phyloP scores from a whole-genome alignment of 306 rosid genomes.

The Vachellia collinsii region DNA sequence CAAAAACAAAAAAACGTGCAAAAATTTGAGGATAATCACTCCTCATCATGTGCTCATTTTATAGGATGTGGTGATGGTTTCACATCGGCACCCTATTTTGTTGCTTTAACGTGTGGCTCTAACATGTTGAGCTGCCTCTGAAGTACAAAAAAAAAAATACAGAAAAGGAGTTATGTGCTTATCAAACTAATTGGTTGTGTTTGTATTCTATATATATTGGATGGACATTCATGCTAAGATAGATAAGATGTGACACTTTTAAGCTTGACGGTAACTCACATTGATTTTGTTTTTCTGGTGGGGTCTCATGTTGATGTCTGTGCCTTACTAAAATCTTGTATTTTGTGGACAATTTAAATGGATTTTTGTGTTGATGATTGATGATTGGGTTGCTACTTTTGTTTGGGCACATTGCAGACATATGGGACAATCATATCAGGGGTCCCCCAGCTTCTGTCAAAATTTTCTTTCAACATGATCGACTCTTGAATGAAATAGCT shows the following conservation, averaged over 20 bases:
- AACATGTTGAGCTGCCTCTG: neutral
- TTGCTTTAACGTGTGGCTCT: neutral
- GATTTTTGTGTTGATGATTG: slow-evolving; percentile 1
- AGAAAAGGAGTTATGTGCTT: neutral
- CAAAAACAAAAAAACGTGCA: neutral
- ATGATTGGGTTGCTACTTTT: neutral
- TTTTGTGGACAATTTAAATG: neutral
- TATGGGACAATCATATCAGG: slow-evolving; percentile 81
- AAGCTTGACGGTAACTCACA: neutral
- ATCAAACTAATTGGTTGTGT: neutral
- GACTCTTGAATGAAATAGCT: slow-evolving; percentile 34
- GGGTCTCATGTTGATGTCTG: neutral
- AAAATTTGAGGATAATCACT: neutral
- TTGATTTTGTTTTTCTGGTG: neutral
- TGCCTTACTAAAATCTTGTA: neutral
- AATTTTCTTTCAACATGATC: slow-evolving; percentile 68
- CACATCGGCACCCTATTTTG: neutral
- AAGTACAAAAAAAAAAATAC: neutral
- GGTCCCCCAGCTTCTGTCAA: slow-evolving; percentile 75
- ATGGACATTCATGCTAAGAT: neutral
- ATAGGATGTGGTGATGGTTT: slow-evolving; percentile 7
- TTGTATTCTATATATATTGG: neutral
- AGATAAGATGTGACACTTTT: neutral
- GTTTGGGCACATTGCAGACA: slow-evolving; percentile 55
- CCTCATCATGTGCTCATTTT: neutral